Percentiles rank a stretch among this genome's conserved stretches.
These are phyloP conservation scores for Solanum bulbocastanum DNA, from an alignment of 257 asterid species.

Conservation along the genomic window DNA sequence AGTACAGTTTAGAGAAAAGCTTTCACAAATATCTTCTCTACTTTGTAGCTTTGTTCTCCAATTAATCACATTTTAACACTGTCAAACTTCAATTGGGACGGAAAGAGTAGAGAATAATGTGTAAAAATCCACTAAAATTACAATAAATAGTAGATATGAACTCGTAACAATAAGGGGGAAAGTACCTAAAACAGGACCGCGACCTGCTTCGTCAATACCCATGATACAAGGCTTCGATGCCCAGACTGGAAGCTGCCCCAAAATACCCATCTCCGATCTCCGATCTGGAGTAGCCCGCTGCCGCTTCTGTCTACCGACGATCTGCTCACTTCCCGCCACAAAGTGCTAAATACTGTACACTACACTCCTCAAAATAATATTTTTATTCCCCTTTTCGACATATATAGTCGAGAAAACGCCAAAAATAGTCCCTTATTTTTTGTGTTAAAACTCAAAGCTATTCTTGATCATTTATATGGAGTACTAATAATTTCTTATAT, in stretches of 20 bases:
- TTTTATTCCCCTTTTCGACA: too few relatives aligned
- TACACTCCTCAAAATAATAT: background rate
- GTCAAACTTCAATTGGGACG: background rate
- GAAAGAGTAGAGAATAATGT: background rate
- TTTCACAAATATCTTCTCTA: background rate
- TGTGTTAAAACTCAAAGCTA: too few relatives aligned
- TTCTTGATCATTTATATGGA: too few relatives aligned
- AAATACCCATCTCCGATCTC: constrained; percentile 41
- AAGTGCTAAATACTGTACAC: background rate
- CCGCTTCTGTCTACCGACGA: background rate
- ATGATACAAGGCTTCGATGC: constrained; percentile 81
- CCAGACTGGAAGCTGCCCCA: constrained; percentile 50
- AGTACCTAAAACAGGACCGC: constrained; percentile 93
- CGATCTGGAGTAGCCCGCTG: background rate
- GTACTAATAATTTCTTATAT: rapidly evolving
- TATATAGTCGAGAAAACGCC: too few relatives aligned
- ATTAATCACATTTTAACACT: background rate
- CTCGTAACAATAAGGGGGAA: background rate
- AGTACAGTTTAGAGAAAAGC: background rate
- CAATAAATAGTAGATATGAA: background rate
- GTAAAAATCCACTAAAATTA: background rate
- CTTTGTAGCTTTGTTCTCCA: background rate
- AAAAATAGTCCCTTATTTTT: too few relatives aligned
- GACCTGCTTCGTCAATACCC: constrained; percentile 99
- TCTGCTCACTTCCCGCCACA: background rate